Base-by-base conservation (phyloP, 2,329 filamentous ascomycete species). In the Samsoniella hepiali region DNA sequence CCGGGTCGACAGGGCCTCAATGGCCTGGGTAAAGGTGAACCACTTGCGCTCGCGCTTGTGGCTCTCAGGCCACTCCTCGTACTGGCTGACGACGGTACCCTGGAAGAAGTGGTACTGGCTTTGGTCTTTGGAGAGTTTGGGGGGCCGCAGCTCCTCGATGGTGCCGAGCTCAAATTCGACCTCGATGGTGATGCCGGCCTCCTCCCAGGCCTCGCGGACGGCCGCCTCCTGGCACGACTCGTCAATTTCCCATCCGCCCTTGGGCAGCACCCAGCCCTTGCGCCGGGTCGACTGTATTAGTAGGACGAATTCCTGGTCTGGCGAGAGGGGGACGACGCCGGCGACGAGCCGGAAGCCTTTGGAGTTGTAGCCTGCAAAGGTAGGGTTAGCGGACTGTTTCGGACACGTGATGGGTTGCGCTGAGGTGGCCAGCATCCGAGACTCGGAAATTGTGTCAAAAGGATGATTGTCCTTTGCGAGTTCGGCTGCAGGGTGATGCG, bases 211-310 rank as follows among this genome's bases (percentile, higher is more conserved):
- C 77, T 99, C 95, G 69, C 95, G 82, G 82, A 89, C 78, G 63
- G 95, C 95, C 63, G 95, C 91, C 74, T 94, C 86, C 66, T 90
- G 87, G 67, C 91, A 95, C 66, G 88, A 86, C 79, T 99, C 95
- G 77, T 99, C 95, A 40, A 88, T 89, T 77, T 99, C 95, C 93
- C 95, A 99, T 65, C 95, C 95, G 73, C 95, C 95, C 76, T 99
- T 99, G 65, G 95, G 95, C 64, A 99, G 83, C 50, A 99, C 95
- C 95, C 95, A 99, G 71, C 91, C 91, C 75, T 91, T 91, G 71
- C 93, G 89, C 68, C 91, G 87, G 59, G 91, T 94, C 62, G 93
- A 97, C 80, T 97, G 93, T 71, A 98, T 97, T 69, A 99, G 83
- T 69, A 99, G 84, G 66, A 99, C 94, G 76, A 91, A 89, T 71